Evolutionary conservation across 306 rosid species (phyloP), one percentile per base, ranked within the genome.

Genomic region (Glycine latifolia): DNA sequence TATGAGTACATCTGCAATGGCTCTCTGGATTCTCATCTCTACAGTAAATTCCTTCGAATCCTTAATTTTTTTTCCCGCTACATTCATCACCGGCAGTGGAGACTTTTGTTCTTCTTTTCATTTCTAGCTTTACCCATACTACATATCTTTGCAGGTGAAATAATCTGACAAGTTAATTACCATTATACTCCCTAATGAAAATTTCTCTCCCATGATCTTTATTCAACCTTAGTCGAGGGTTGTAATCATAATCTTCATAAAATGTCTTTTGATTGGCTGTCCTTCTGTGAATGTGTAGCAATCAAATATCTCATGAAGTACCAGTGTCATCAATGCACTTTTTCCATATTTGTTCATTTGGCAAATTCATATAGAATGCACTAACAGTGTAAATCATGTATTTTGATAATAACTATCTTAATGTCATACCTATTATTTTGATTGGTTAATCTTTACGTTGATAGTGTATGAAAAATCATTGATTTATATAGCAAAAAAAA

Each of bases 1-100:
- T 95, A 95, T 83, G 99, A 95, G 82, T 95, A 88, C 68, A 86
- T 95, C 50, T 95, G 99, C 96, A 88, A 95, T 16, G 91, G 96
- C n/a, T 93, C 99, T 60, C 80, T 93, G 72, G 94, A 91, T 93
- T 87, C 92, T 69, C 99, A 91, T 86, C 96, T 95, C 65, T 95
- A 93, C 58, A 90, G 99, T 95, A 89, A 87, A 31, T 44, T 74
- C 58, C 81, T 55, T 20, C 62, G 20, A 60, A 67, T 60, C 60
- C 71, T 74, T 74, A 61, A 37, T 20, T 16, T 52, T 63, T 50
- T 60, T 70, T 47, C 44, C 47, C 1, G 16, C 66, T 26, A 26
- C 82, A 74, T 43, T 73, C 66, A 20, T 81, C 43, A 37, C 11
- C 17, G 9, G 15, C 17, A 69, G 7, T 70, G 20, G 58, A 26